A percentile compares a stretch with the other conserved stretches of the same genome.
phyloP scores from a whole-genome alignment of 352 stramenopile species.

The Thalassiosira pacifica region DNA sequence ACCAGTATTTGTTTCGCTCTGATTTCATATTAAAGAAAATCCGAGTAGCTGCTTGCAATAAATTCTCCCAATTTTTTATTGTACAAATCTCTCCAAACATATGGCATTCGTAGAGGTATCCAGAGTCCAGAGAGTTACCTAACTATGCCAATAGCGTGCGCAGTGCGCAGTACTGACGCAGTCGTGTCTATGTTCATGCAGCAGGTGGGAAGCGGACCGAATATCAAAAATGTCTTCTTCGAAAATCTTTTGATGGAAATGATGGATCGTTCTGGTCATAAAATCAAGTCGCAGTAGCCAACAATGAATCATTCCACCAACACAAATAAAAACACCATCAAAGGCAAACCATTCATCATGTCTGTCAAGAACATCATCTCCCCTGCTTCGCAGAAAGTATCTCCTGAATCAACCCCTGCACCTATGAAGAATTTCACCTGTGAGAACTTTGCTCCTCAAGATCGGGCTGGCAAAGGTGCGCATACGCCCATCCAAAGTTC shows the following conservation, averaged over 20 bases:
- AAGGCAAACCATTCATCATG: constrained; percentile 10
- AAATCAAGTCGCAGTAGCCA: not conserved
- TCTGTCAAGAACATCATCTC: constrained; percentile 12
- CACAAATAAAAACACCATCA: not conserved
- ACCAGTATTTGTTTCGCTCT: too few species aligned
- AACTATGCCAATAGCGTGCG: too few species aligned
- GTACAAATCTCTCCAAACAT: too few species aligned
- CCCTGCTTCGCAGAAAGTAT: not conserved
- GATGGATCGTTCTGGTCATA: not conserved
- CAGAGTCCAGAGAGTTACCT: too few species aligned
- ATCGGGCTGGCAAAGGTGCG: not conserved
- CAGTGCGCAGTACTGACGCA: too few species aligned
- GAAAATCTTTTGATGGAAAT: not conserved
- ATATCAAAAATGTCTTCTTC: not conserved
- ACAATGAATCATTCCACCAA: not conserved
- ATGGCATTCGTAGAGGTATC: too few species aligned
- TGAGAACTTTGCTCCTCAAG: not conserved
- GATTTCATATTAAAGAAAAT: too few species aligned
- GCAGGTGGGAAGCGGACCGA: too few species aligned
- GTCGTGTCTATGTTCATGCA: too few species aligned
- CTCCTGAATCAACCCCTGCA: constrained; percentile 4
- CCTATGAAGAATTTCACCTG: constrained; percentile 2
- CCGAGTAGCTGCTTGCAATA: too few species aligned
- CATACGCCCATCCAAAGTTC: constrained; percentile 1
- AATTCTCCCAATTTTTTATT: too few species aligned